These are phyloP conservation scores for Arachnomyces sp. DNA, from an alignment of 2,329 filamentous ascomycete species.

Conservation along the genomic window DNA sequence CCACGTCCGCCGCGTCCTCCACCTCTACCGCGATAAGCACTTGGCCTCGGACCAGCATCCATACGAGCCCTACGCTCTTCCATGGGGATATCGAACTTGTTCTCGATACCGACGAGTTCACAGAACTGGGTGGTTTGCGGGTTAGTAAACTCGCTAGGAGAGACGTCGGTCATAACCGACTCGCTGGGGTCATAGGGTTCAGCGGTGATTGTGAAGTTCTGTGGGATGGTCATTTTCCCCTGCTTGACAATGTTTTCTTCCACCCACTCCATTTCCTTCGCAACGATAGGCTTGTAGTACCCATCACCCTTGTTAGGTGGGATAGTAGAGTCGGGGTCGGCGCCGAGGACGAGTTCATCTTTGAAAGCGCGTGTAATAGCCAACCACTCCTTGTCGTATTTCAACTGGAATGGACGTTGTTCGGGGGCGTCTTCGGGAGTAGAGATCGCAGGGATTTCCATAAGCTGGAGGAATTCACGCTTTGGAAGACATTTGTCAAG, in stretches of 20 bases:
- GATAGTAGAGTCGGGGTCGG: conserved; percentile 47
- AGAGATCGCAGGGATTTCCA: conserved; percentile 52
- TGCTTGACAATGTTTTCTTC: conserved; percentile 61
- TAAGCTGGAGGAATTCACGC: conserved; percentile 73
- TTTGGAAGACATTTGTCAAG: conserved; percentile 71
- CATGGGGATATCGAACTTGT: conserved; percentile 65
- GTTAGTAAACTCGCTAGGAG: conserved; percentile 76
- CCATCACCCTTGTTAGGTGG: conserved; percentile 60
- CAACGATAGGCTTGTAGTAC: conserved; percentile 60
- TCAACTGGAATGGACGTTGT: conserved; percentile 51
- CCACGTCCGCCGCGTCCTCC: conserved; percentile 11
- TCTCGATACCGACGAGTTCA: conserved; percentile 64
- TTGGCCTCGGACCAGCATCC: conserved; percentile 49
- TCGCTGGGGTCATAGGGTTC: conserved; percentile 57
- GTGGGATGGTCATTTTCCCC: conserved; percentile 60
- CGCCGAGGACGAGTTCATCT: conserved; percentile 56
- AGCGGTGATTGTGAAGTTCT: conserved; percentile 71
- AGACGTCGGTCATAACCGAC: conserved; percentile 52
- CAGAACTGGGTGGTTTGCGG: conserved; percentile 81
- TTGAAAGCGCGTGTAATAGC: conserved; percentile 83
- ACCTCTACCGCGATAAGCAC: conserved; percentile 9
- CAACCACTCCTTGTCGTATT: conserved; percentile 92
- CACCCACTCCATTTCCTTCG: conserved; percentile 69
- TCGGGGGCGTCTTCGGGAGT: conserved; percentile 13
- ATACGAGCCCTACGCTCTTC: conserved; percentile 60